phyloP scores from a whole-genome alignment of 805 yeast genomes.

The Suhomyces tanzawaensis region DNA sequence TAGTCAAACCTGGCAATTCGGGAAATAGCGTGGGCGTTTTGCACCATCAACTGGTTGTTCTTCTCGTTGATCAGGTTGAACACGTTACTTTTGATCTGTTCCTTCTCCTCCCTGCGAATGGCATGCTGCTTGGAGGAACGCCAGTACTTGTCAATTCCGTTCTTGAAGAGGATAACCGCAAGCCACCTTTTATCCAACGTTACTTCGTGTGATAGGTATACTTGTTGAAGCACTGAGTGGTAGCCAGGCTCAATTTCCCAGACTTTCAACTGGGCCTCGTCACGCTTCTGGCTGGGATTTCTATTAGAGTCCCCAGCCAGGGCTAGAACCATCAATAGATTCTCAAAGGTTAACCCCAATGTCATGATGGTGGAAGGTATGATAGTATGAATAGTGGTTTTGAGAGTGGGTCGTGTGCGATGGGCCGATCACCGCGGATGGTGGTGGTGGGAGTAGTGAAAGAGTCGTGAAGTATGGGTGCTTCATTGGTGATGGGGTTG shows the following conservation, averaged over 20 bases:
- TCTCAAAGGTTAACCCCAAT: neutral
- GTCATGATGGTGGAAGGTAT: neutral
- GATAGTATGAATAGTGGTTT: too few species aligned
- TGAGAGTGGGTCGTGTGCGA: too few species aligned
- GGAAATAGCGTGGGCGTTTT: slow-evolving; percentile 81
- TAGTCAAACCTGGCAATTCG: slow-evolving; percentile 80
- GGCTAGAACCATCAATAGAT: neutral
- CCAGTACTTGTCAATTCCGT: slow-evolving; percentile 86
- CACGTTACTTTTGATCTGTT: slow-evolving; percentile 54
- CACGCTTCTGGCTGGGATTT: slow-evolving; percentile 52
- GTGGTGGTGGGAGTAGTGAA: too few species aligned
- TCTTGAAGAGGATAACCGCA: slow-evolving; percentile 83
- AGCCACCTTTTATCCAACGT: slow-evolving; percentile 78
- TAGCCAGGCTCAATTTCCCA: slow-evolving; percentile 71
- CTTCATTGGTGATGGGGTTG: too few species aligned
- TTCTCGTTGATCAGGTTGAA: slow-evolving; percentile 64
- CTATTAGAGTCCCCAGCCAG: slow-evolving; percentile 35
- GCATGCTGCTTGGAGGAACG: slow-evolving; percentile 58
- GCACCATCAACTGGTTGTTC: slow-evolving; percentile 71
- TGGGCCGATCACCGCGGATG: too few species aligned
- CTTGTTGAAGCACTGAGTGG: slow-evolving; percentile 52
- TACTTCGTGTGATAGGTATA: slow-evolving; percentile 56
- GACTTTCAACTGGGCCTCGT: slow-evolving; percentile 63
- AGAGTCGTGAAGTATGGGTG: too few species aligned
- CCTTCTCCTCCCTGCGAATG: slow-evolving; percentile 64